A percentile compares a stretch with the other conserved stretches of the same genome.
Conservation (phyloP, 441 rosid species). For the Pelargonium citronellum region DNA sequence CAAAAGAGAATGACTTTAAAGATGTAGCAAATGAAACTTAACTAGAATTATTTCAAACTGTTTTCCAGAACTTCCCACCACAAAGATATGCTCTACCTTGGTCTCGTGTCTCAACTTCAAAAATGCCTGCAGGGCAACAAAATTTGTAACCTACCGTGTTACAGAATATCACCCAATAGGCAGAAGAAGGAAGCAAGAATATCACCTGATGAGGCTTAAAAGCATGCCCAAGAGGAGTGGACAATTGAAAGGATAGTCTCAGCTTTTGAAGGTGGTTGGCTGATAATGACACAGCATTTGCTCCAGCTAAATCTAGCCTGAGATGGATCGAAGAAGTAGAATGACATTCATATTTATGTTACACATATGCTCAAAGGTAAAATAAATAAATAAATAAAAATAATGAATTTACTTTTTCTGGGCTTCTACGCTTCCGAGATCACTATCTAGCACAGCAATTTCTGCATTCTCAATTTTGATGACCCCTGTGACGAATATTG, state of each 20-base stretch:
- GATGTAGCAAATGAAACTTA: slow-evolving; percentile 28
- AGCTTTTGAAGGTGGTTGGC: slow-evolving; percentile 97
- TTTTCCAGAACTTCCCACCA: slow-evolving; percentile 66
- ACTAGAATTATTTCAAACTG: slow-evolving; percentile 74
- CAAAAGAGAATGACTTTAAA: background rate
- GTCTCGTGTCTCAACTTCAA: slow-evolving; percentile 80
- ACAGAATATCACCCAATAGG: slow-evolving; percentile 9
- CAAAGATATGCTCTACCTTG: slow-evolving; percentile 73
- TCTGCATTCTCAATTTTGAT: slow-evolving; percentile 58
- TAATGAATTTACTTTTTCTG: slow-evolving; percentile 49
- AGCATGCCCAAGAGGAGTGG: slow-evolving; percentile 57
- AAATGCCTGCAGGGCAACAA: slow-evolving; percentile 61
- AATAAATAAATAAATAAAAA: slow-evolving; percentile 10
- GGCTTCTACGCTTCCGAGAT: slow-evolving; percentile 67
- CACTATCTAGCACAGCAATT: slow-evolving; percentile 76
- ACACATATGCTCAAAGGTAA: slow-evolving; percentile 2
- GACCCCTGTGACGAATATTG: slow-evolving; percentile 54
- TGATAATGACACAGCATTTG: slow-evolving; percentile 52
- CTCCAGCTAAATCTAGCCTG: slow-evolving; percentile 67
- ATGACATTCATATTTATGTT: background rate
- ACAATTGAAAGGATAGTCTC: slow-evolving; percentile 57
- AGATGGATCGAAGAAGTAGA: background rate
- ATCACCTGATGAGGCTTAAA: slow-evolving; percentile 86
- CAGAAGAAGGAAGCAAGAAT: slow-evolving; percentile 23
- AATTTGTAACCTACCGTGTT: slow-evolving; percentile 24